Evolutionary conservation across 2,329 filamentous ascomycete species (phyloP).

Genomic region (Penicillium sumatraense): DNA sequence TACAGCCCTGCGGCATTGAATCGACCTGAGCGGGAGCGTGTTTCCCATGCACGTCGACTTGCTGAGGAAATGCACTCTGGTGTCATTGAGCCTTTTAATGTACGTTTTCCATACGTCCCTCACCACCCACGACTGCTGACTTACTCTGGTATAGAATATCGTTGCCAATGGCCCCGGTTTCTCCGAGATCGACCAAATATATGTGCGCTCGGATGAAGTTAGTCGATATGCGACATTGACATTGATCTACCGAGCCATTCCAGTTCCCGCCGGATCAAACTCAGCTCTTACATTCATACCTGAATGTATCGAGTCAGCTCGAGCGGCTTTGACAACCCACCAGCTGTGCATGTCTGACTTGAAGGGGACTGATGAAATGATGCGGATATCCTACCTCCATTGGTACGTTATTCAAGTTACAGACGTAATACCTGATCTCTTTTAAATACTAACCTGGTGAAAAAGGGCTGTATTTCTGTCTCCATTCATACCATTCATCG

Average conservation of each 20-base stretch:
- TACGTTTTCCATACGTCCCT: conserved; percentile 8
- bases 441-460: background rate
- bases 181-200: conserved; percentile 32
- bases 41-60: conserved; percentile 32
- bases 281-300: conserved; percentile 37
- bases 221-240: conserved; percentile 43
- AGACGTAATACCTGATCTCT: background rate
- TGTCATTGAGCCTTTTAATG: conserved; percentile 37
- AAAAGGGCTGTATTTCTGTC: conserved; percentile 46
- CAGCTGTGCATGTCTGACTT: conserved; percentile 34
- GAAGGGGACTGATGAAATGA: conserved; percentile 29
- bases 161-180: conserved; percentile 14
- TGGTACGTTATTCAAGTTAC: conserved; percentile 37
- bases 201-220: conserved; percentile 39
- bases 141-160: conserved; percentile 10
- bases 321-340: conserved; percentile 39
- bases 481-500: conserved; percentile 56
- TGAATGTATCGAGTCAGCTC: conserved; percentile 44
- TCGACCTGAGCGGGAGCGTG: conserved; percentile 31
- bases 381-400: conserved; percentile 41
- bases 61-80: conserved; percentile 33
- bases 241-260: conserved; percentile 47
- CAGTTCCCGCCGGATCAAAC: conserved; percentile 28
- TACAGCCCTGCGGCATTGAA: conserved; percentile 49
- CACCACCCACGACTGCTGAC: background rate